These are phyloP conservation scores for Intubia oerlemansii DNA, from an alignment of 2,329 filamentous ascomycete species.

Conservation along the genomic window DNA sequence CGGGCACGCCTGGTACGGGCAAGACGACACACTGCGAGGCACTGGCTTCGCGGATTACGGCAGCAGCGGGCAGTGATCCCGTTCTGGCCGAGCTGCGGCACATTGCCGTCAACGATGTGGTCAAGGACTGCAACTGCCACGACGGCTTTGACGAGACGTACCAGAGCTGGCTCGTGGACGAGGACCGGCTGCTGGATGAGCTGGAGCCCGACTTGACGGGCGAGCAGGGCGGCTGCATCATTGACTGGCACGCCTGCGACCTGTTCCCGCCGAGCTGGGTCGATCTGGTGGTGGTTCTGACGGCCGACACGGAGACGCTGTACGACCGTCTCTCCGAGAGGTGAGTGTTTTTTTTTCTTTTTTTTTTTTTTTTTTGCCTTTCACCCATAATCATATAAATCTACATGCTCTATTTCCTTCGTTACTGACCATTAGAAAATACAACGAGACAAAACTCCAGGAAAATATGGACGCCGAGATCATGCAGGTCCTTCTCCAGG, in stretches of 20 bases:
- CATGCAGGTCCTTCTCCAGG: conserved; percentile 82
- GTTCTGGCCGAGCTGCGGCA: conserved; percentile 36
- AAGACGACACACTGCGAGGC: conserved; percentile 85
- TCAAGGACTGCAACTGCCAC: conserved; percentile 72
- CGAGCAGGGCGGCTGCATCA: conserved; percentile 66
- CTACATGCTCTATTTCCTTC: background rate
- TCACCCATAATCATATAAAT: no score
- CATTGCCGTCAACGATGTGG: conserved; percentile 73
- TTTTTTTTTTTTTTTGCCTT: background rate
- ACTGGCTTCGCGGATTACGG: conserved; percentile 45
- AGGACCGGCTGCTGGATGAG: conserved; percentile 76
- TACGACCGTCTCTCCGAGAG: conserved; percentile 67
- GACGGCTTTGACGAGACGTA: conserved; percentile 75
- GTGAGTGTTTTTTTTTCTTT: conserved; percentile 18
- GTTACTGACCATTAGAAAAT: conserved; percentile 31
- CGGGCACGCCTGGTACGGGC: conserved; percentile 85
- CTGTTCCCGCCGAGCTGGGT: conserved; percentile 86
- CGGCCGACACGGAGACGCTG: conserved; percentile 57
- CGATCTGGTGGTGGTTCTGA: conserved; percentile 79
- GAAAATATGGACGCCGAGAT: conserved; percentile 96
- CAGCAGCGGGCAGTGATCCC: conserved; percentile 16
- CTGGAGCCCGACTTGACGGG: conserved; percentile 52
- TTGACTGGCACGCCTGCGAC: conserved; percentile 98
- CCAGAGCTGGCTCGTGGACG: conserved; percentile 82
- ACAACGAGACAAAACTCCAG: conserved; percentile 70